A percentile compares a stretch with the other conserved stretches of the same genome.
Conservation (phyloP, 2,329 filamentous ascomycete species). For the Aspergillus bombycis region DNA sequence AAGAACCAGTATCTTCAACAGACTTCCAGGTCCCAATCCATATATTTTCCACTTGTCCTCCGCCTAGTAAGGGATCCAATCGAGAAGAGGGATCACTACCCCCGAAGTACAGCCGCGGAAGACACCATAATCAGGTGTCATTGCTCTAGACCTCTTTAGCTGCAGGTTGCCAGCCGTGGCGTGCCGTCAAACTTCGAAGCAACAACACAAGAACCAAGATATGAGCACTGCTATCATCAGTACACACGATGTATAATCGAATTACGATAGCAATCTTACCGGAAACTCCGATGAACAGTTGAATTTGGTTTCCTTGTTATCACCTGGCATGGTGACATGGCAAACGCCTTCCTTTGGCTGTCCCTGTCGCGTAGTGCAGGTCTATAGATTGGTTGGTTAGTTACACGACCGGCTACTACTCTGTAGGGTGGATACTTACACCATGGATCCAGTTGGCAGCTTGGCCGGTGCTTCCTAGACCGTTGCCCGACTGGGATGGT, state of each 20-base stretch:
- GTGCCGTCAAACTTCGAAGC: too few relatives aligned
- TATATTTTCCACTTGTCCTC: background rate
- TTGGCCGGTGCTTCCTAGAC: too few relatives aligned
- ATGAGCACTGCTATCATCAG: background rate
- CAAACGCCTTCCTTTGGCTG: too few relatives aligned
- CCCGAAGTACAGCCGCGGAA: background rate
- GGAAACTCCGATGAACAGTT: background rate
- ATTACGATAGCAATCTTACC: background rate
- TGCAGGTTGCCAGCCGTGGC: background rate
- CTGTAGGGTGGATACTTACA: background rate
- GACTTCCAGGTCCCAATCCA: background rate
- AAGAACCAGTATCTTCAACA: background rate
- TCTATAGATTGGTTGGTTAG: background rate
- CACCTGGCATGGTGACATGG: background rate
- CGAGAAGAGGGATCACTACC: too few relatives aligned
- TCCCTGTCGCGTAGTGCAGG: background rate
- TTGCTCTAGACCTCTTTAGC: background rate
- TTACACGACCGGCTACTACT: background rate
- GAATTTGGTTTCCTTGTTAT: accelerated
- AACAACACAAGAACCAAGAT: background rate
- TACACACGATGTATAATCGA: background rate
- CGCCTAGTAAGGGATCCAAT: accelerated
- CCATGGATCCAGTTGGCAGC: background rate
- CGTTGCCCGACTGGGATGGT: too few relatives aligned
- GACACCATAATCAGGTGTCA: background rate